Percentiles rank a stretch among this genome's conserved stretches.
Conservation (phyloP, 495 filamentous ascomycete genomes). For the Talaromyces proteolyticus region DNA sequence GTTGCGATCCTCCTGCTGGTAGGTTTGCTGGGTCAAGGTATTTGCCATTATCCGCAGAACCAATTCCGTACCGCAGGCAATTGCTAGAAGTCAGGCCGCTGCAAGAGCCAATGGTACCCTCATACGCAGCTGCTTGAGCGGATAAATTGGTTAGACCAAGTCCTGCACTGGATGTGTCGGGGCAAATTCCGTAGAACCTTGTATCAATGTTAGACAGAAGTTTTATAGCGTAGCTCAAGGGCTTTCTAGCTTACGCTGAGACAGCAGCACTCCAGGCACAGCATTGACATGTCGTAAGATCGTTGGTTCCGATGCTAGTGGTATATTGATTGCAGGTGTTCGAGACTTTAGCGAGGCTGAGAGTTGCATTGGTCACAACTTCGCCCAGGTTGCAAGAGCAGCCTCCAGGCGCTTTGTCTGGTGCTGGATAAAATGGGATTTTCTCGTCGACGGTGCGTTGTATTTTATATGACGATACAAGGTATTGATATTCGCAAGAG, state of each 20-base stretch:
- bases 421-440: slow-evolving; percentile 29
- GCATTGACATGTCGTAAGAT: slow-evolving; percentile 11
- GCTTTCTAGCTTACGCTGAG: slow-evolving; percentile 11
- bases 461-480: slow-evolving; percentile 23
- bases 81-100: not conserved
- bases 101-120: not conserved
- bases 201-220: not conserved
- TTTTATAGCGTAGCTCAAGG: not conserved
- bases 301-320: not conserved
- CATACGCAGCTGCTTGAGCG: not conserved
- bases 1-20: slow-evolving; percentile 5
- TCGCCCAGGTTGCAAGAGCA: slow-evolving; percentile 27
- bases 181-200: slow-evolving; percentile 17
- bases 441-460: slow-evolving; percentile 17
- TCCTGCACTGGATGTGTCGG: slow-evolving; percentile 7
- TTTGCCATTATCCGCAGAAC: slow-evolving; percentile 9
- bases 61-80: not conserved
- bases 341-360: not conserved
- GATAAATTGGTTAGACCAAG: not conserved
- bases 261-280: slow-evolving; percentile 15
- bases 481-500: slow-evolving; percentile 29
- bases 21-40: slow-evolving; percentile 5
- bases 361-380: slow-evolving; percentile 11
- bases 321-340: not conserved
- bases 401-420: slow-evolving; percentile 22